Conservation (phyloP, 306 rosid genomes). For the barrel medic (Medicago truncatula) region DNA sequence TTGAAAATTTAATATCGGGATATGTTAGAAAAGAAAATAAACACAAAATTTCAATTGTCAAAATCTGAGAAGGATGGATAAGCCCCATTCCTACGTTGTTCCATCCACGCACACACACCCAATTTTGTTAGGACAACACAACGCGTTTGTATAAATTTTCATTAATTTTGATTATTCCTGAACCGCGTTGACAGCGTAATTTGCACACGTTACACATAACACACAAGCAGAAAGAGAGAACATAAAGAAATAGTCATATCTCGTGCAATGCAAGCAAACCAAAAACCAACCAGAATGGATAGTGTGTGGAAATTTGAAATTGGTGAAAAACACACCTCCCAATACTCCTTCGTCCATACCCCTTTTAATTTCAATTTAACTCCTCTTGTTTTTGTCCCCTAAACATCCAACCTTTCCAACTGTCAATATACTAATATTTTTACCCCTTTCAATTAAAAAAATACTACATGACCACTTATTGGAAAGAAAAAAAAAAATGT, state of each 20-base stretch:
- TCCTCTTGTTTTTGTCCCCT: constrained; percentile 63
- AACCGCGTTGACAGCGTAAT: constrained; percentile 41
- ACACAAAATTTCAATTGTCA: background rate
- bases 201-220: background rate
- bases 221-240: background rate
- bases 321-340: constrained; percentile 58
- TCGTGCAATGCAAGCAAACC: constrained; percentile 52
- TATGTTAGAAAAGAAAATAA: no score
- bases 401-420: constrained; percentile 69
- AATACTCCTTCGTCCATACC: constrained; percentile 32
- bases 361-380: constrained; percentile 49
- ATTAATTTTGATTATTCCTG: background rate
- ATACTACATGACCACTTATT: background rate
- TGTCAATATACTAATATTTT: constrained; percentile 46
- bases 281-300: constrained; percentile 52
- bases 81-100: no score
- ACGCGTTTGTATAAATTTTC: constrained; percentile 35
- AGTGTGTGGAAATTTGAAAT: constrained; percentile 13
- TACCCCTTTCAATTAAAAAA: background rate
- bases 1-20: no score
- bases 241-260: background rate
- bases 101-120: no score
- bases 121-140: constrained; percentile 8
- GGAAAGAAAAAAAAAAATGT: no score
- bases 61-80: background rate